Evolutionary conservation across 192 early-diverging fungal genomes (phyloP), one percentile per base, ranked within the genome.

Genomic region (Linderina pennispora): DNA sequence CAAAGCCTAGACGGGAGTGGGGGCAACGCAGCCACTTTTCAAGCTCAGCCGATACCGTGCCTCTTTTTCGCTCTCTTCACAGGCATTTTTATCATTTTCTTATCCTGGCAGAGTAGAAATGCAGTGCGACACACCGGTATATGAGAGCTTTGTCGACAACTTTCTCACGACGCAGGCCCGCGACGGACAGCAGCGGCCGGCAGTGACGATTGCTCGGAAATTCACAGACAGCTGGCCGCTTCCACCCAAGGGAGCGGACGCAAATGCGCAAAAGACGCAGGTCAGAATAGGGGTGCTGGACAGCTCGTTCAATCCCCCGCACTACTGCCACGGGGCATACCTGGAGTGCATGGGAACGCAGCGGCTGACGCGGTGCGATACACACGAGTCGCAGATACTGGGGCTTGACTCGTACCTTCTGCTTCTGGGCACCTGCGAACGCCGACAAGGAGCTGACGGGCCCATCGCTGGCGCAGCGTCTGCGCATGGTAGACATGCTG

Each of bases 251-350:
- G n/a, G 16, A 1, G 15, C 43, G 13, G 14, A 4, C 1, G 6
- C 7, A 28, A 32, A 54, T 16, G 8, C 28, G 32, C 13, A 31
- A 8, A 55, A 47, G 21, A 17, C 61, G 1, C 58, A 56, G 22
- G 50, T 80, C 17, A n/a, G n/a, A n/a, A n/a, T n/a, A n/a, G 80
- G 60, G 3, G 71, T 87, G 8, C 73, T 89, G 19, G 86, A 89
- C 58, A 81, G 85, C 26, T 85, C 84, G 6, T 89, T 89, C 60
- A 89, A 89, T 39, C 86, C 86, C 56, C 76, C 45, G 52, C 75
- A 40, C 75, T 86, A 41, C 55, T 89, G 38, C 25, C 64, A 55
- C 43, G 51, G 36, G 17, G 79, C 43, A 16, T 71, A 57, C 41
- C 36, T 65, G 46, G 61, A 65, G 54, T 59, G 60, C 37, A 22